Evolutionary conservation across 805 yeast species (phyloP), one percentile per base, ranked within the genome.

Genomic region (Myxozyma mucilagina): DNA sequence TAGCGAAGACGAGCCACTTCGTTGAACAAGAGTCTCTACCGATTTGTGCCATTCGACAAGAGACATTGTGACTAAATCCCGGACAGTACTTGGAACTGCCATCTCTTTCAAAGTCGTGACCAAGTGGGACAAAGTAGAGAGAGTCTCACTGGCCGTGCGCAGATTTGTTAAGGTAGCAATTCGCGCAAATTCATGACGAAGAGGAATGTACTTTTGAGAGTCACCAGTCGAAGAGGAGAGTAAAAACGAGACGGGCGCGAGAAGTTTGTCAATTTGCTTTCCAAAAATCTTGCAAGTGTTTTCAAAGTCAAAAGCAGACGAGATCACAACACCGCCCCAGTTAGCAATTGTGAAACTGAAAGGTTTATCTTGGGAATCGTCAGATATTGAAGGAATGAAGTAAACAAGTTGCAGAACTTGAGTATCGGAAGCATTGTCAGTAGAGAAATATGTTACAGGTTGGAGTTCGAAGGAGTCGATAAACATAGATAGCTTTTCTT

Each of bases 321-420:
- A 73, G 61, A 87, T 76, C 69, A 76, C 73, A 59, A 89, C 82
- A 64, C 97, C 97, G 10, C 94, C 96, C 89, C 96, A 92, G 74
- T 89, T 96, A 7, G 97, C 96, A 24, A 93, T 83, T 49, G 66
- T 62, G 45, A 62, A 62, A 36, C 66, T 59, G 43, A 57, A 14
- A 2, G 56, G 61, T 4, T 20, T n/a, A 14, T 16, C 18, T 16
- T 53, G 9, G 3, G 43, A 18, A 14, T 36, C 31, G 3, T 6
- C 35, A 6, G 42, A 24, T 9, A 18, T 18, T 9, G 56, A 42
- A 4, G 63, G 54, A 11, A 59, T 6, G 20, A 49, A 59, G 51
- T 56, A 59, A 14, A 59, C 64, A 52, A 62, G 56, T 20, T 62
- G 66, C 48, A 59, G 41, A 13, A 59, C 61, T 5, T 50, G 47